Conservation (phyloP, 2,329 filamentous ascomycete species). For the Phaeosphaeria sp. region DNA sequence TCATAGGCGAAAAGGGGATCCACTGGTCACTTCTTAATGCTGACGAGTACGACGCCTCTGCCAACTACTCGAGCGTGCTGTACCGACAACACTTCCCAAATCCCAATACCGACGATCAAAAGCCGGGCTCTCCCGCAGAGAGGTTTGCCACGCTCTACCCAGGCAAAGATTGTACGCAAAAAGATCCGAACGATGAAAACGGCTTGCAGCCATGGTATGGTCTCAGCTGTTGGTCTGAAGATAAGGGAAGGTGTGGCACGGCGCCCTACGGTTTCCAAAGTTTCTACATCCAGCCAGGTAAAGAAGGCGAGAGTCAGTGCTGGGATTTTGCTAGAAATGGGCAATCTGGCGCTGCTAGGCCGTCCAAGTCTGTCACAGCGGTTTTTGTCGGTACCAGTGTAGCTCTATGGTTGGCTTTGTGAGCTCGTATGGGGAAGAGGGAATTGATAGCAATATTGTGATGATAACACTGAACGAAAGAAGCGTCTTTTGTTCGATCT, state of each 20-base stretch:
- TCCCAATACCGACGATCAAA: neutral
- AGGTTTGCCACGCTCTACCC: neutral
- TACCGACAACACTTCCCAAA: slow-evolving; percentile 9
- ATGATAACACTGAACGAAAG: no score
- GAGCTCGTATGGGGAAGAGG: no score
- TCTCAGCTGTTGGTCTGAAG: slow-evolving; percentile 1
- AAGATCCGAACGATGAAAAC: slow-evolving; percentile 4
- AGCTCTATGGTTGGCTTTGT: neutral
- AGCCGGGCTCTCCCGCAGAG: slow-evolving; percentile 2
- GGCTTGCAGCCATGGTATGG: slow-evolving; percentile 4
- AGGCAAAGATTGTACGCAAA: neutral
- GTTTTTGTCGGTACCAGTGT: neutral
- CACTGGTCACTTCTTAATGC: slow-evolving; percentile 5
- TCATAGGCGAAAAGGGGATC: slow-evolving; percentile 1
- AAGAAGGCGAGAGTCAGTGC: neutral
- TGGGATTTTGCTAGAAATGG: neutral
- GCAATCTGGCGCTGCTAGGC: neutral
- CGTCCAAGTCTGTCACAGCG: neutral
- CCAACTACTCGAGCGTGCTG: slow-evolving; percentile 9
- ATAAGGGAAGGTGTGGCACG: slow-evolving; percentile 3
- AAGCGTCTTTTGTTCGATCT: no score
- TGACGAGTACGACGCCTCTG: slow-evolving; percentile 1
- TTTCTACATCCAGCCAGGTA: slow-evolving; percentile 6
- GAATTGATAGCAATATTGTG: no score
- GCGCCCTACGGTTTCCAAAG: slow-evolving; percentile 3